These are phyloP conservation scores for Blumeria graminis DNA, from an alignment of 2,329 filamentous ascomycete species.

Conservation along the genomic window DNA sequence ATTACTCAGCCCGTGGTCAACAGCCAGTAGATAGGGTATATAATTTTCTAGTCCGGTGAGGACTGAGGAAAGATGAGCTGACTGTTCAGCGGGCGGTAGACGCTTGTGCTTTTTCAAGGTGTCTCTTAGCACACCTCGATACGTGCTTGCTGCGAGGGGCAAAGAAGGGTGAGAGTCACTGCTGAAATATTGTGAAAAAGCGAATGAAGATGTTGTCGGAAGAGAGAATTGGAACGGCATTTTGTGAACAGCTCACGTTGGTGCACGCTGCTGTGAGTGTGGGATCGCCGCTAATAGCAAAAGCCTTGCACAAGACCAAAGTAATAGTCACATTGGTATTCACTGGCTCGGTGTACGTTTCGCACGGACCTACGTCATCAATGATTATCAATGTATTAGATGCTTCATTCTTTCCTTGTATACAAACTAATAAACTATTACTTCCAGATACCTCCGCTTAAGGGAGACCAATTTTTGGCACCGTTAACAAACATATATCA, in stretches of 20 bases:
- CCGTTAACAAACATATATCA: too few relatives aligned
- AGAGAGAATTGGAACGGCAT: conserved; percentile 85
- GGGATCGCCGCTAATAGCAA: too few relatives aligned
- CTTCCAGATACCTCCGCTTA: too few relatives aligned
- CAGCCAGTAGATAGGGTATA: conserved; percentile 57
- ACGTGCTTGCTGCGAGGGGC: conserved; percentile 56
- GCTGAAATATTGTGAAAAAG: conserved; percentile 52
- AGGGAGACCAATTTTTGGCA: too few relatives aligned
- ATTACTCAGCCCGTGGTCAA: conserved; percentile 47
- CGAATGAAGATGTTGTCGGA: conserved; percentile 71
- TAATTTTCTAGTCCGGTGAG: conserved; percentile 50
- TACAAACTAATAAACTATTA: too few relatives aligned
- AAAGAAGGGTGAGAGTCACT: conserved; percentile 76
- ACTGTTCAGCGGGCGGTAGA: conserved; percentile 45
- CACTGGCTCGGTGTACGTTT: too few relatives aligned
- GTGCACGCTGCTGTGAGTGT: background rate
- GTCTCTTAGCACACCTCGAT: conserved; percentile 62
- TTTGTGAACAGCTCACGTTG: background rate
- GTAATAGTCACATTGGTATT: too few relatives aligned
- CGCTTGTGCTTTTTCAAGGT: conserved; percentile 76
- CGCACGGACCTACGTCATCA: too few relatives aligned
- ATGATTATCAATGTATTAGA: too few relatives aligned
- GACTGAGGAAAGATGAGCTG: conserved; percentile 44
- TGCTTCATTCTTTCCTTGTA: too few relatives aligned
- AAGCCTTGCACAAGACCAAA: too few relatives aligned